Evolutionary conservation across 768 basidiomycete species (phyloP).

Genomic region (Phlegmacium glaucopus): DNA sequence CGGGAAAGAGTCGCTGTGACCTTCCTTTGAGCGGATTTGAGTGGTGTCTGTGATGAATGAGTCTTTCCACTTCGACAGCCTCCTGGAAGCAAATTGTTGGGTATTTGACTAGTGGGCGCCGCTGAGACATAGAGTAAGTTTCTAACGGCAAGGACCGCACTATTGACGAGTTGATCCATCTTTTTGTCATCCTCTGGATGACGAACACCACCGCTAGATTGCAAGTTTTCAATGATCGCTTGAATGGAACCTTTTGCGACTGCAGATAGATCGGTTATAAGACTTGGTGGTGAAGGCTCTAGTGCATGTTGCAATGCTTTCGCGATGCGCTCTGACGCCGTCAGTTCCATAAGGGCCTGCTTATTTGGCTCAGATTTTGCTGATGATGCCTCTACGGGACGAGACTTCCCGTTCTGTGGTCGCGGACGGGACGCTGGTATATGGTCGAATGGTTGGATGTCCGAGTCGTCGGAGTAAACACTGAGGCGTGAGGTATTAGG

Average conservation of each 20-base stretch:
- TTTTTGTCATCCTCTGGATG: constrained; percentile 51
- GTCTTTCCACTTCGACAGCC: constrained; percentile 43
- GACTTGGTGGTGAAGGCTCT: constrained; percentile 53
- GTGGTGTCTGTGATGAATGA: constrained; percentile 47
- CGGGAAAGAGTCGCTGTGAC: constrained; percentile 88
- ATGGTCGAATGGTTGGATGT: constrained; percentile 51
- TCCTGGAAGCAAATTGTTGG: constrained; percentile 48
- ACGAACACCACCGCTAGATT: constrained; percentile 39
- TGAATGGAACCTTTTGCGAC: constrained; percentile 57
- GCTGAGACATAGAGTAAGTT: constrained; percentile 72
- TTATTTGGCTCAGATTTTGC: constrained; percentile 14
- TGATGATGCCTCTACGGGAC: constrained; percentile 9
- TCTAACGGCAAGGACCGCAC: constrained; percentile 69
- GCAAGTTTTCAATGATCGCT: constrained; percentile 60
- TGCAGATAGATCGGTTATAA: constrained; percentile 59
- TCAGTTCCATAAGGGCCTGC: constrained; percentile 42
- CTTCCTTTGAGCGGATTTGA: constrained; percentile 81
- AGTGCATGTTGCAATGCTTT: constrained; percentile 60
- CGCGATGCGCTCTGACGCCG: constrained; percentile 66
- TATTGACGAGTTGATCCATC: constrained; percentile 61
- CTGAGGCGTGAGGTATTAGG: constrained; percentile 48
- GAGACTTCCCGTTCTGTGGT: constrained; percentile 23
- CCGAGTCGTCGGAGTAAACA: constrained; percentile 79
- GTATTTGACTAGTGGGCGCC: constrained; percentile 57
- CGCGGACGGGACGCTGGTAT: constrained; percentile 21